Percentiles rank a stretch among this genome's conserved stretches.
Evolutionary conservation across 2,329 filamentous ascomycete genomes (phyloP).

Genomic region (Sphaerulina musiva): DNA sequence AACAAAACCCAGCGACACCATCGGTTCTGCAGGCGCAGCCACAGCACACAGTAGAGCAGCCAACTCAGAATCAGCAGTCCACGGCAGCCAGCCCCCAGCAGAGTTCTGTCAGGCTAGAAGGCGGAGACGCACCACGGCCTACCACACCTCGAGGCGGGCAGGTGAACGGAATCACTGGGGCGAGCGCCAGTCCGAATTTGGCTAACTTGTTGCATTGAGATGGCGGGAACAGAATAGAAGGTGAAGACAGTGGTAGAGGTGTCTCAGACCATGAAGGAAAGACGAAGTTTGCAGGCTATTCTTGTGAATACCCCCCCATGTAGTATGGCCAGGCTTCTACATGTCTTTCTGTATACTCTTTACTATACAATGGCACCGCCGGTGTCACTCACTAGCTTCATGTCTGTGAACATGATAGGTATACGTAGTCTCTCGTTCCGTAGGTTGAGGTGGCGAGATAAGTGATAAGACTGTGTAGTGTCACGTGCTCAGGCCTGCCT

Average conservation of each 20-base stretch:
- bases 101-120: slow-evolving; percentile 12
- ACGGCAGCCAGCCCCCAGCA: slow-evolving; percentile 14
- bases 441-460: neutral
- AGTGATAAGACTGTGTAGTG: neutral
- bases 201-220: slow-evolving; percentile 41
- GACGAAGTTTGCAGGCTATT: neutral
- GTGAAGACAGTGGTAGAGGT: neutral
- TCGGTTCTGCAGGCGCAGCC: slow-evolving; percentile 12
- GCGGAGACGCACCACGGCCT: slow-evolving; percentile 18
- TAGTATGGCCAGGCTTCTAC: neutral
- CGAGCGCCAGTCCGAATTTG: slow-evolving; percentile 45
- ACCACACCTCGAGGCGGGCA: slow-evolving; percentile 26
- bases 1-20: slow-evolving; percentile 4
- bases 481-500: neutral
- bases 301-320: neutral
- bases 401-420: too few species aligned
- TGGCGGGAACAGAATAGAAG: neutral
- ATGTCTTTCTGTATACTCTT: too few species aligned
- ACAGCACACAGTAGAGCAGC: slow-evolving; percentile 9
- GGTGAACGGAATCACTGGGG: slow-evolving; percentile 25
- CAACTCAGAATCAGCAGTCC: slow-evolving; percentile 5
- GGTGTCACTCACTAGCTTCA: too few species aligned
- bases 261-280: neutral
- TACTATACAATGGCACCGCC: too few species aligned
- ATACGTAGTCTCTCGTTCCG: too few species aligned